These are phyloP conservation scores for Fragaria iinumae DNA, from an alignment of 306 rosid species.

Conservation along the genomic window DNA sequence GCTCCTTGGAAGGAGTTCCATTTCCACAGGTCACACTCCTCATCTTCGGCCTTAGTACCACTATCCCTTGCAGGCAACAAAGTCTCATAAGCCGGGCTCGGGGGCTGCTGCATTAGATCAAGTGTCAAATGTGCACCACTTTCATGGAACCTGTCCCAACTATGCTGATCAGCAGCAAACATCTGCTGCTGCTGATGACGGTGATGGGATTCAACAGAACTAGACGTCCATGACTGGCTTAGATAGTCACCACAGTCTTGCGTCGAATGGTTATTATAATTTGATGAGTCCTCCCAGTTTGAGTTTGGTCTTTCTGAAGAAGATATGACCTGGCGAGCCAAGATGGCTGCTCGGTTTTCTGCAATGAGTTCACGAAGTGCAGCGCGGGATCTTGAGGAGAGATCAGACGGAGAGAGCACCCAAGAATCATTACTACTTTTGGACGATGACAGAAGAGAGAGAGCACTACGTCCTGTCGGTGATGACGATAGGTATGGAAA, in stretches of 20 bases:
- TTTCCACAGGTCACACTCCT: constrained; percentile 43
- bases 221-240: constrained; percentile 31
- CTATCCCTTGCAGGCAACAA: constrained; percentile 31
- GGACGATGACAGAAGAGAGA: constrained; percentile 98
- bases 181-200: constrained; percentile 49
- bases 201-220: constrained; percentile 36
- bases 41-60: constrained; percentile 41
- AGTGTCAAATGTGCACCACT: constrained; percentile 31
- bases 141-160: constrained; percentile 34
- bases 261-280: constrained; percentile 26
- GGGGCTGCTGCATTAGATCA: constrained; percentile 48
- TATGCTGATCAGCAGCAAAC: constrained; percentile 46
- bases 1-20: constrained; percentile 45
- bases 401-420: constrained; percentile 52
- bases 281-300: constrained; percentile 34
- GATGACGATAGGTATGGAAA: constrained; percentile 32
- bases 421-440: constrained; percentile 44
- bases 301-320: constrained; percentile 37
- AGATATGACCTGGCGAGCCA: constrained; percentile 52
- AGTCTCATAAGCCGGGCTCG: constrained; percentile 31
- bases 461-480: constrained; percentile 66
- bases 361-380: constrained; percentile 84
- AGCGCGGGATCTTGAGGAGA: constrained; percentile 77
- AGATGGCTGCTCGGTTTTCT: constrained; percentile 70
- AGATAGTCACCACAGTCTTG: constrained; percentile 33